These are phyloP conservation scores for Cercophora sp. DNA, from an alignment of 495 filamentous ascomycete genomes.

Conservation along the genomic window DNA sequence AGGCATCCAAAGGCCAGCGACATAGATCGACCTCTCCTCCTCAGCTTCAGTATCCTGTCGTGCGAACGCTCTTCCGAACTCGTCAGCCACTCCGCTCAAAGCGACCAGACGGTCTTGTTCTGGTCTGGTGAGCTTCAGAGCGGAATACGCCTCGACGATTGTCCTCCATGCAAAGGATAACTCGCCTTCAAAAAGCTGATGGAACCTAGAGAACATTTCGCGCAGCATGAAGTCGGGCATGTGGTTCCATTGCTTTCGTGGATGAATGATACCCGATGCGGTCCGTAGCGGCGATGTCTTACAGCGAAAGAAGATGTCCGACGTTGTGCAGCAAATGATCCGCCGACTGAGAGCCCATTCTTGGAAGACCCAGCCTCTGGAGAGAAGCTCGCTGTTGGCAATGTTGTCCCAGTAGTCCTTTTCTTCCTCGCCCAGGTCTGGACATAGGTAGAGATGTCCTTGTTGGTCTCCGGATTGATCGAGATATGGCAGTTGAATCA, in stretches of 20 bases:
- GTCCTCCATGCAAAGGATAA: background rate
- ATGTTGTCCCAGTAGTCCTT: background rate
- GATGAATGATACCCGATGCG: no score
- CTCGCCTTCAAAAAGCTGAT: no score
- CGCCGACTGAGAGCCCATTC: slow-evolving; percentile 16
- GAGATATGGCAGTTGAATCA: slow-evolving; percentile 4
- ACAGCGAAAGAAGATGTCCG: slow-evolving; percentile 1
- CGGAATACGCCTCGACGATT: slow-evolving; percentile 10
- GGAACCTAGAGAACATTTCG: no score
- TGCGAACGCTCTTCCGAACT: slow-evolving; percentile 7
- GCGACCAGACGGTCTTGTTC: slow-evolving; percentile 11
- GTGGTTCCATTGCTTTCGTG: no score
- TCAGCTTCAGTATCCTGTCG: background rate
- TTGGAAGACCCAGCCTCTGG: slow-evolving; percentile 15
- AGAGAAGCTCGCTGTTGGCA: slow-evolving; percentile 7
- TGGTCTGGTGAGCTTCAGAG: slow-evolving; percentile 1
- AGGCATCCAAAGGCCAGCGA: slow-evolving; percentile 7
- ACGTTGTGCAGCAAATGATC: slow-evolving; percentile 9
- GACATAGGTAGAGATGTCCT: slow-evolving; percentile 7
- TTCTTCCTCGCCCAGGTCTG: background rate
- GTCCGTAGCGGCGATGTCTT: no score
- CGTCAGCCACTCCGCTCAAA: slow-evolving; percentile 11
- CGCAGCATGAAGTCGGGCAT: no score
- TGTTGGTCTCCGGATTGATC: background rate
- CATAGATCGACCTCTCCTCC: background rate